Conservation (phyloP, 2,329 filamentous ascomycete genomes). For the Monilinia aucupariae region DNA sequence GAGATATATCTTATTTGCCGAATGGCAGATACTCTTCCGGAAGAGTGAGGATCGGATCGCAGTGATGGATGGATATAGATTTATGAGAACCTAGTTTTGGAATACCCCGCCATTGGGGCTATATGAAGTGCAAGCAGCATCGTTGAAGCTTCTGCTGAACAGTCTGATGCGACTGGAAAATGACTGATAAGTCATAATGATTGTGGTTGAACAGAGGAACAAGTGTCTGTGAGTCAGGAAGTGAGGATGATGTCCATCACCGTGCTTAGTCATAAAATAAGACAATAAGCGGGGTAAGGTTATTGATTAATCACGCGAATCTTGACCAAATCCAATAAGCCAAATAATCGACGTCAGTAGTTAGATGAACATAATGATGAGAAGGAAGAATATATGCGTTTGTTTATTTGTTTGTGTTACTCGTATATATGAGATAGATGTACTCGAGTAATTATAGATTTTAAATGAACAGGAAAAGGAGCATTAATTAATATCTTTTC, state of each 20-base stretch:
- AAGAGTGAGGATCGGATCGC: conserved; percentile 26
- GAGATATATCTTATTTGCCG: conserved; percentile 18
- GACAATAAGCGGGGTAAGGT: too few species aligned
- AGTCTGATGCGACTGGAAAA: conserved; percentile 30
- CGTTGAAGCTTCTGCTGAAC: conserved; percentile 28
- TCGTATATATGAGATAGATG: too few species aligned
- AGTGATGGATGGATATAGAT: conserved; percentile 24
- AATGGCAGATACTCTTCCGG: conserved; percentile 22
- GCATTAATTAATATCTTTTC: too few species aligned
- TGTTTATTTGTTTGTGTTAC: too few species aligned
- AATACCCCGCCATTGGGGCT: conserved; percentile 34
- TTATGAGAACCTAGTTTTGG: conserved; percentile 29
- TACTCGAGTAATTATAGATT: too few species aligned
- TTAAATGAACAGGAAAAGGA: too few species aligned
- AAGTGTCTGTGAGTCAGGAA: neutral
- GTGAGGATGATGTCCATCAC: conserved; percentile 2
- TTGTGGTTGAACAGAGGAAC: conserved; percentile 24
- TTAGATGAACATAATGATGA: too few species aligned
- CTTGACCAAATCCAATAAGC: too few species aligned
- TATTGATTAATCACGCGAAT: too few species aligned
- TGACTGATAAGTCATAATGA: conserved; percentile 30
- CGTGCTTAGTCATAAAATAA: conserved; percentile 8
- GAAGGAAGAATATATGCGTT: too few species aligned
- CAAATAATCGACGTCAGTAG: too few species aligned
- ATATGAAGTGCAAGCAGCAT: conserved; percentile 31